A percentile compares a stretch with the other conserved stretches of the same genome.
phyloP scores from a whole-genome alignment of 805 yeast genomes.

The Komagataella mondaviorum region DNA sequence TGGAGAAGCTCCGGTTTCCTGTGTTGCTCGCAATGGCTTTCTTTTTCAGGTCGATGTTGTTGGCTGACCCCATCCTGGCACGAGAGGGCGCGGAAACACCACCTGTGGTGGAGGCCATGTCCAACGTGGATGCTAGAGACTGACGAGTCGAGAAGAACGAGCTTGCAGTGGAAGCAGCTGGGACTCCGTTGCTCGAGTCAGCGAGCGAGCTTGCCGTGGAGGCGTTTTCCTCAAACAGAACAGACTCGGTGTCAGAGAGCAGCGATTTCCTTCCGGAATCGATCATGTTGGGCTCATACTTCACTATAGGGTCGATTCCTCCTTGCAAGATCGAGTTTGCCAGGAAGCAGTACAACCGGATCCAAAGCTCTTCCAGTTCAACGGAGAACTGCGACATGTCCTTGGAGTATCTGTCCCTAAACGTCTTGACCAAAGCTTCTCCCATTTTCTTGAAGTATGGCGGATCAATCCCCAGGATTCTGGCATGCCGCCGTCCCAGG shows the following conservation, averaged over 20 bases:
- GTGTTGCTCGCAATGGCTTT: neutral
- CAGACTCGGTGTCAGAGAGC: neutral
- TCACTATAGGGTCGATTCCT: conserved; percentile 36
- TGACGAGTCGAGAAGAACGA: neutral
- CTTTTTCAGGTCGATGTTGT: neutral
- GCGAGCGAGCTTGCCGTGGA: neutral
- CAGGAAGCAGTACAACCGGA: conserved; percentile 51
- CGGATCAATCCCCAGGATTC: conserved; percentile 64
- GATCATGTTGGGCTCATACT: conserved; percentile 7
- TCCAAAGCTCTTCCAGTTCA: conserved; percentile 60
- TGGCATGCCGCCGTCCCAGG: conserved; percentile 62
- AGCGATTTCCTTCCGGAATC: neutral
- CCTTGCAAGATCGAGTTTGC: conserved; percentile 55
- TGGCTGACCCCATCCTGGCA: neutral
- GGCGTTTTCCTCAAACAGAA: neutral
- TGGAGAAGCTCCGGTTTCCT: neutral
- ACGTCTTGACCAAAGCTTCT: conserved; percentile 52
- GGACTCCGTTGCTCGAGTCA: neutral
- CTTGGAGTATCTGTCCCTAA: conserved; percentile 42
- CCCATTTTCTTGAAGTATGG: conserved; percentile 64
- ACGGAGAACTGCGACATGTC: conserved; percentile 28
- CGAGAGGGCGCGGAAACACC: neutral
- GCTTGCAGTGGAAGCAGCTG: neutral
- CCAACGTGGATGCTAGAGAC: neutral
- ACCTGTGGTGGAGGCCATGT: neutral